phyloP scores from a whole-genome alignment of 352 stramenopile species.

The Phytophthora europaea region DNA sequence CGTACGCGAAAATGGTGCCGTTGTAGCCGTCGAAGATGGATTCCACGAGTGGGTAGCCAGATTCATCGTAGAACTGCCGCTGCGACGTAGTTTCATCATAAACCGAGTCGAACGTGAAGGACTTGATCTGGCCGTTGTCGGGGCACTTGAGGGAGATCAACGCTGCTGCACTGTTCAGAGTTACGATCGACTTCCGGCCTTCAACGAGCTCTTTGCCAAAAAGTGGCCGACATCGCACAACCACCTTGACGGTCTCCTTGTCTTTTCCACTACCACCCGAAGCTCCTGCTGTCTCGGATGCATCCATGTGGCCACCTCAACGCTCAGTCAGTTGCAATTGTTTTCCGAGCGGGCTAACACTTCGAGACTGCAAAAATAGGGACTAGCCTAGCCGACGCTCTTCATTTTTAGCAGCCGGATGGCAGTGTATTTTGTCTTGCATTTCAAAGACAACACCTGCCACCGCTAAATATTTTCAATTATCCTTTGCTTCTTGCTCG shows the following conservation, averaged over 20 bases:
- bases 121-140: constrained; percentile 82
- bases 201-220: constrained; percentile 89
- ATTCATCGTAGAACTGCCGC: constrained; percentile 90
- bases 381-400: not conserved
- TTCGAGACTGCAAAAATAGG: constrained; percentile 35
- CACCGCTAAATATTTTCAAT: constrained; percentile 13
- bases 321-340: constrained; percentile 2
- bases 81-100: constrained; percentile 90
- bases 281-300: constrained; percentile 23
- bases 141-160: constrained; percentile 83
- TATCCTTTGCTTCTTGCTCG: not conserved
- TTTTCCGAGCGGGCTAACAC: constrained; percentile 1
- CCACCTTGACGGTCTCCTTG: constrained; percentile 91
- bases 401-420: constrained; percentile 27
- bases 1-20: constrained; percentile 94
- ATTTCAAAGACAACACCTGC: not conserved
- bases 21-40: constrained; percentile 94
- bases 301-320: constrained; percentile 25
- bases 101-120: constrained; percentile 93
- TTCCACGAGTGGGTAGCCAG: constrained; percentile 88
- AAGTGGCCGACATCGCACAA: constrained; percentile 88
- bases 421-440: not conserved
- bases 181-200: constrained; percentile 86
- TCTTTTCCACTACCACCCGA: constrained; percentile 48
- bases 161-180: constrained; percentile 69